These are phyloP conservation scores for Pseudocohnilembus persalinus DNA, from an alignment of 169 alveolate genomes.

Conservation along the genomic window DNA sequence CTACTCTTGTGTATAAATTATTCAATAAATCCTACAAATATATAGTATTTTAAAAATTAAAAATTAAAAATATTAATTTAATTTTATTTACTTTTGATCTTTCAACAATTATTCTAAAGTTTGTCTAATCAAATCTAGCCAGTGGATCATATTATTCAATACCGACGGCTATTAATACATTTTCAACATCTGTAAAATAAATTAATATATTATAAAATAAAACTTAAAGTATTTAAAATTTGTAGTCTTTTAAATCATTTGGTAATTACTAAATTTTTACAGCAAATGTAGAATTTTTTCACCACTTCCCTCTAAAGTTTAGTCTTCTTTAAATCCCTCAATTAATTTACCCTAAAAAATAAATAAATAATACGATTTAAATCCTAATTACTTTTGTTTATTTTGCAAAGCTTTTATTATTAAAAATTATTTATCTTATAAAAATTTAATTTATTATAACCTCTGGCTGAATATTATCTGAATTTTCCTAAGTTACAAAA, in stretches of 20 bases:
- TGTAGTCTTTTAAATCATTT: background rate
- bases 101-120: slow-evolving; percentile 45
- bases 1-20: slow-evolving; percentile 35
- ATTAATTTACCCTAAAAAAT: slow-evolving; percentile 10
- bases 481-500: slow-evolving; percentile 40
- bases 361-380: background rate
- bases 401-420: background rate
- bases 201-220: no score
- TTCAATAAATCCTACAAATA: slow-evolving; percentile 45
- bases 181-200: slow-evolving; percentile 37
- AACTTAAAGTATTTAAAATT: no score
- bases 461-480: slow-evolving; percentile 5
- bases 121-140: slow-evolving; percentile 34
- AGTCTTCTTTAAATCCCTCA: slow-evolving; percentile 45
- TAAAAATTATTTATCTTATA: background rate
- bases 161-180: slow-evolving; percentile 46
- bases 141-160: slow-evolving; percentile 38
- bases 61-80: background rate
- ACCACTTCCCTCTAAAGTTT: slow-evolving; percentile 50
- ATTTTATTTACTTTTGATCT: slow-evolving; percentile 26
- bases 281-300: slow-evolving; percentile 44
- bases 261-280: slow-evolving; percentile 38
- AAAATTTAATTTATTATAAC: background rate
- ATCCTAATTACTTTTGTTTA: background rate
- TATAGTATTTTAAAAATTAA: background rate